Conservation (phyloP, 2,329 filamentous ascomycete genomes). For the Penicillium sp. region DNA sequence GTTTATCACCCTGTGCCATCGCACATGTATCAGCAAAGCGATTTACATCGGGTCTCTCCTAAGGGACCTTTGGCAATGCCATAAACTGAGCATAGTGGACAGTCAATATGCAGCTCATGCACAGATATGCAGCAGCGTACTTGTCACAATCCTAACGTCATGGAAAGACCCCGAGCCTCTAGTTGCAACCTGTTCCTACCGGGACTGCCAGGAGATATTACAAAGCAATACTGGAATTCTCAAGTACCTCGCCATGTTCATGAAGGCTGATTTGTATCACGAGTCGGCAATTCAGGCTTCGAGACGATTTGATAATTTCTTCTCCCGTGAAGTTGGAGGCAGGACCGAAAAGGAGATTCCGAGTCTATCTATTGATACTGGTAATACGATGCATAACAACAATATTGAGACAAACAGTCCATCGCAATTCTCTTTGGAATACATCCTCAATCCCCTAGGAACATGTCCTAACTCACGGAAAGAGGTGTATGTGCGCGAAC, state of each 20-base stretch:
- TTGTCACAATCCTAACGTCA: constrained; percentile 1
- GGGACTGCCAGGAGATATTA: constrained; percentile 3
- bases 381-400: not conserved
- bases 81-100: constrained; percentile 6
- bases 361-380: not conserved
- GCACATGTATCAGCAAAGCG: constrained; percentile 4
- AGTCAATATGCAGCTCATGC: constrained; percentile 6
- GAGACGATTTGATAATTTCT: not conserved
- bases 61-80: constrained; percentile 3
- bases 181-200: not conserved
- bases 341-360: not conserved
- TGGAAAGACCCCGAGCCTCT: constrained; percentile 5
- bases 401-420: not conserved
- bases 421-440: constrained; percentile 5
- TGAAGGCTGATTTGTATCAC: constrained; percentile 7
- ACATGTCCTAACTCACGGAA: constrained; percentile 1
- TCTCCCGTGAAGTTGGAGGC: not conserved
- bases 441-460: constrained; percentile 6
- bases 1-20: constrained; percentile 7
- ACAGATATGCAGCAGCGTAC: constrained; percentile 11
- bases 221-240: constrained; percentile 8
- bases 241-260: constrained; percentile 1
- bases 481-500: not conserved
- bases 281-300: constrained; percentile 6
- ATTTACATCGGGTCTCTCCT: constrained; percentile 3